Evolutionary conservation across 495 filamentous ascomycete genomes (phyloP), one percentile per base, ranked within the genome.

Genomic region (Xeromyces bisporus): DNA sequence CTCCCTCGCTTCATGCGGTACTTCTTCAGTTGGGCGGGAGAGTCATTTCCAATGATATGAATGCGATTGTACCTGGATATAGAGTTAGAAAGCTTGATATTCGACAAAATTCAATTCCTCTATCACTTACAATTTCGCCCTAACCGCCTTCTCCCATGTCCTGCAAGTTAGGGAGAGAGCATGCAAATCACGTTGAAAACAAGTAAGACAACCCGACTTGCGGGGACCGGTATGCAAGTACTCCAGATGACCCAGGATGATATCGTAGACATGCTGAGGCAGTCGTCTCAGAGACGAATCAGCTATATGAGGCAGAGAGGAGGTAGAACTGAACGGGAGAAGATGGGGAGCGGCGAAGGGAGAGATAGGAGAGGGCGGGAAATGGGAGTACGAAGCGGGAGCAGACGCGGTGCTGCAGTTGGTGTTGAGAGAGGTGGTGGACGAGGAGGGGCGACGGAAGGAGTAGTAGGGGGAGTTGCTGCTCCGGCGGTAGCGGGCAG

Each of bases 111-210:
- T 30, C 12, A 14, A 34, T 29, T n/a, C 16, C 7, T 18, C 10
- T 2, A 21, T 29, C 4, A 62, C 71, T 65, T 47, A 85, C 68
- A 89, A 50, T 38, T 64, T 60, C 32, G 59, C 60, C 36, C 71
- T 61, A 12, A 76, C 77, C 11, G 69, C 71, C 44, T 69, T 70
- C 46, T 79, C 60, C 64, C 79, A 77, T 23, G 72, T 67, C 29
- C 71, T 67, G 34, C 67, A 73, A 18, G 71, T 77, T 33, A 83
- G 42, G 23, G 73, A 69, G 18, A 84, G 60, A 30, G 68, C 63
- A 41, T 70, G 72, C 15, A 85, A 47, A 44, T 89, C 80, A 30
- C 77, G 70, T 58, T 81, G 74, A 51, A 74, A 82, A 53, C 82
- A 86, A 38, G 77, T 80, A 33, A 72, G 63, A 43, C 83, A 89